Conservation (phyloP, 768 basidiomycete species). For the Nidularia pulvinata region DNA sequence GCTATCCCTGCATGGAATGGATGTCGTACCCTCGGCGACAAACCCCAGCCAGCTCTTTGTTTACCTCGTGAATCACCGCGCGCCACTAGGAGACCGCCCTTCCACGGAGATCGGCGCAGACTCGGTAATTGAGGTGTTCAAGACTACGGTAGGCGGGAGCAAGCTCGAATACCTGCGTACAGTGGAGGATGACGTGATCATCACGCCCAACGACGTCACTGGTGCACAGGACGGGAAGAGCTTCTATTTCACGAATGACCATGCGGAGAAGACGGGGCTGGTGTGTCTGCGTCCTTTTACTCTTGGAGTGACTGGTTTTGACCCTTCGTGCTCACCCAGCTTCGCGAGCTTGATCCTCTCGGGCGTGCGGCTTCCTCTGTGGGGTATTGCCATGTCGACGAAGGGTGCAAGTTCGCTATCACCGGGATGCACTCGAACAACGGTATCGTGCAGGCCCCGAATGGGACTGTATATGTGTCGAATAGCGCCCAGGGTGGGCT, state of each 20-base stretch:
- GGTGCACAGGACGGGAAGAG: conserved; percentile 64
- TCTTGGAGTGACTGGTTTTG: background rate
- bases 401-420: conserved; percentile 62
- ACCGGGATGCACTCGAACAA: conserved; percentile 52
- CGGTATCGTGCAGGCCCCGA: conserved; percentile 56
- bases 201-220: conserved; percentile 74
- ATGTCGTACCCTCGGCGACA: conserved; percentile 55
- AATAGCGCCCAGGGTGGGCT: conserved; percentile 43
- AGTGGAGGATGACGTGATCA: conserved; percentile 51
- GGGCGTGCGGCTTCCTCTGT: conserved; percentile 44
- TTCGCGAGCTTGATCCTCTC: conserved; percentile 23
- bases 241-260: too few species aligned
- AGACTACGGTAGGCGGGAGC: conserved; percentile 40
- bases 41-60: conserved; percentile 54
- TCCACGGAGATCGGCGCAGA: conserved; percentile 59
- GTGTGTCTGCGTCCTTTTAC: conserved; percentile 40
- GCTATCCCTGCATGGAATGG: too few species aligned
- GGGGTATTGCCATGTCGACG: conserved; percentile 60
- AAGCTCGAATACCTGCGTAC: conserved; percentile 56
- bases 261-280: conserved; percentile 51
- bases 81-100: too few species aligned
- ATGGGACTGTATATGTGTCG: conserved; percentile 67
- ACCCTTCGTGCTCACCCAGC: too few species aligned
- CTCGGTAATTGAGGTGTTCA: conserved; percentile 72
- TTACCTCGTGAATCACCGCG: conserved; percentile 80